Conservation (phyloP, 2,329 filamentous ascomycete species). For the Aphanocladium album region DNA sequence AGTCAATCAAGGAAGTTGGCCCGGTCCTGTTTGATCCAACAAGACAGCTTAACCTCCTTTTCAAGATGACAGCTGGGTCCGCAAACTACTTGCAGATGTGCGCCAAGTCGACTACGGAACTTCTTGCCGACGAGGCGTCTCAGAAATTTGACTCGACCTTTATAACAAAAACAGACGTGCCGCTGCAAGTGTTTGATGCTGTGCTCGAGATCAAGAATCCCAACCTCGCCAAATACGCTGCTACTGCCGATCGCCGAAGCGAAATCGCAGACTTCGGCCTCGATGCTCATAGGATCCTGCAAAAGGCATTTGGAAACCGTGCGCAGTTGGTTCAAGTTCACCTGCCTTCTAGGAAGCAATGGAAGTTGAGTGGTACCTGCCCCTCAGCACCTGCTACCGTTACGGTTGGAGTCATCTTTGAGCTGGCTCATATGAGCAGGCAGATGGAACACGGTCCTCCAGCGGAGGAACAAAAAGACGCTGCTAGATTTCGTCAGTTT, state of each 20-base stretch:
- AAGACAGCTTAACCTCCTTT: slow-evolving; percentile 74
- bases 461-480: slow-evolving; percentile 79
- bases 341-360: slow-evolving; percentile 27
- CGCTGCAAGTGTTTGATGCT: slow-evolving; percentile 51
- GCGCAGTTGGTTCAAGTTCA: slow-evolving; percentile 62
- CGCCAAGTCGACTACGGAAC: slow-evolving; percentile 66
- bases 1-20: slow-evolving; percentile 36
- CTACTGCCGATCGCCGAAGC: slow-evolving; percentile 37
- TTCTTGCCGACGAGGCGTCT: slow-evolving; percentile 66
- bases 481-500: slow-evolving; percentile 77
- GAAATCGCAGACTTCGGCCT: slow-evolving; percentile 41
- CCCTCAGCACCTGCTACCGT: slow-evolving; percentile 35
- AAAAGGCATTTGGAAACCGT: slow-evolving; percentile 69
- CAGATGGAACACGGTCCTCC: slow-evolving; percentile 83
- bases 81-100: slow-evolving; percentile 69
- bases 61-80: slow-evolving; percentile 86
- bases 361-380: slow-evolving; percentile 24
- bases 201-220: slow-evolving; percentile 32
- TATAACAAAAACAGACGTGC: slow-evolving; percentile 56
- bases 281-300: slow-evolving; percentile 60
- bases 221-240: slow-evolving; percentile 24
- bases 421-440: slow-evolving; percentile 66
- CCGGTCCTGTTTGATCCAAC: slow-evolving; percentile 76
- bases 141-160: slow-evolving; percentile 86
- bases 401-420: slow-evolving; percentile 63